Percentiles rank a stretch among this genome's conserved stretches.
These are phyloP conservation scores for Multifurca ochricompacta DNA, from an alignment of 768 basidiomycete genomes.

Conservation along the genomic window DNA sequence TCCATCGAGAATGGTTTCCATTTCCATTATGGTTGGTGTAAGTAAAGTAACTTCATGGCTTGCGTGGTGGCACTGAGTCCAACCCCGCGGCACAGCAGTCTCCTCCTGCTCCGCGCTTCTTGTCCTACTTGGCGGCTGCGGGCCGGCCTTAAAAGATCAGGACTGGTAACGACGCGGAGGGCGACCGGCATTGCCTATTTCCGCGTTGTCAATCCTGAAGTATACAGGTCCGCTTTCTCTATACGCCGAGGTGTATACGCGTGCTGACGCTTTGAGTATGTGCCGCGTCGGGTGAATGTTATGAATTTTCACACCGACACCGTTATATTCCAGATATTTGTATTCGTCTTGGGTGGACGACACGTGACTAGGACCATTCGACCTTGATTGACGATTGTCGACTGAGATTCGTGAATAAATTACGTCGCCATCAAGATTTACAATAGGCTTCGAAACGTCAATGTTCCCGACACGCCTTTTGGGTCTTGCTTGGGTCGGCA, in stretches of 20 bases:
- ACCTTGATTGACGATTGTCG: conserved; percentile 2
- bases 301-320: not conserved
- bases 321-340: no score
- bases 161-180: not conserved
- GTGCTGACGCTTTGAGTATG: not conserved
- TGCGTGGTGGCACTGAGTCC: not conserved
- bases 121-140: not conserved
- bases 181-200: not conserved
- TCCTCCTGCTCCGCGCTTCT: conserved; percentile 2
- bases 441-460: not conserved
- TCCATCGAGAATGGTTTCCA: not conserved
- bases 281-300: not conserved
- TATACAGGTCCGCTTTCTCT: conserved; percentile 1
- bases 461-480: not conserved
- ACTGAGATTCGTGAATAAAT: not conserved
- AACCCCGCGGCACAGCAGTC: conserved; percentile 3
- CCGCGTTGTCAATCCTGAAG: conserved; percentile 2
- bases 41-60: no score
- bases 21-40: no score
- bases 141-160: not conserved
- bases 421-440: not conserved
- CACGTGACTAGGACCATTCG: not conserved
- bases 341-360: not conserved
- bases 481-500: not conserved
- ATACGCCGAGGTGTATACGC: not conserved